Conservation (phyloP, 441 rosid genomes). For the Brassica balearica region DNA sequence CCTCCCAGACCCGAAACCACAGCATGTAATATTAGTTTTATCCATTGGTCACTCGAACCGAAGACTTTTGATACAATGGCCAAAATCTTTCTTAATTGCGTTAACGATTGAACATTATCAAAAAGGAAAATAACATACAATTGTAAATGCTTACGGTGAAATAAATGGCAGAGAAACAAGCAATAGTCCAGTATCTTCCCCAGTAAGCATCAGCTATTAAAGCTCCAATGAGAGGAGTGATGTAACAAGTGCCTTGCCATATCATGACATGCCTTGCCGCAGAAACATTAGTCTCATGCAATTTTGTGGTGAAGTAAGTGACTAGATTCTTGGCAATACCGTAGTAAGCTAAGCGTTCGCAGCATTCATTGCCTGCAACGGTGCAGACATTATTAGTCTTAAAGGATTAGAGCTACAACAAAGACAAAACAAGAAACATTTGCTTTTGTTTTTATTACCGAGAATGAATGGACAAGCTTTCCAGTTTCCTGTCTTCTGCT, state of each 20-base stretch:
- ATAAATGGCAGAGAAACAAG: slow-evolving; percentile 48
- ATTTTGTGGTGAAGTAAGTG: slow-evolving; percentile 65
- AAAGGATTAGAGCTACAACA: not conserved
- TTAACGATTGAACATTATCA: not conserved
- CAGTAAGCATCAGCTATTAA: slow-evolving; percentile 54
- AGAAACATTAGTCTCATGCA: slow-evolving; percentile 45
- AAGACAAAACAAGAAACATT: not conserved
- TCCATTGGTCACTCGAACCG: not conserved
- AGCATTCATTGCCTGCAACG: slow-evolving; percentile 57
- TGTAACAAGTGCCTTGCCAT: slow-evolving; percentile 58
- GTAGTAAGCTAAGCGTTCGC: slow-evolving; percentile 84
- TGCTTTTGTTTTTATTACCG: slow-evolving; percentile 43
- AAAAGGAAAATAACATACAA: not conserved
- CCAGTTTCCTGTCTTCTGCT: slow-evolving; percentile 64
- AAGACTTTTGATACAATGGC: not conserved
- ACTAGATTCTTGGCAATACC: slow-evolving; percentile 85
- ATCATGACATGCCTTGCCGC: slow-evolving; percentile 40
- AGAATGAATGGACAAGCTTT: slow-evolving; percentile 67
- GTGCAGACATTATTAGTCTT: not conserved
- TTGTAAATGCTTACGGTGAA: slow-evolving; percentile 43
- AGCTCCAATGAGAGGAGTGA: slow-evolving; percentile 61
- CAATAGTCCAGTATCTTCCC: slow-evolving; percentile 57
- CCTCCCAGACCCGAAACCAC: not conserved
- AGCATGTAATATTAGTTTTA: not conserved
- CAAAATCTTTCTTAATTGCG: not conserved